Evolutionary conservation across 2,329 filamentous ascomycete species (phyloP), one percentile per base, ranked within the genome.

Genomic region (Penicillium sp.): DNA sequence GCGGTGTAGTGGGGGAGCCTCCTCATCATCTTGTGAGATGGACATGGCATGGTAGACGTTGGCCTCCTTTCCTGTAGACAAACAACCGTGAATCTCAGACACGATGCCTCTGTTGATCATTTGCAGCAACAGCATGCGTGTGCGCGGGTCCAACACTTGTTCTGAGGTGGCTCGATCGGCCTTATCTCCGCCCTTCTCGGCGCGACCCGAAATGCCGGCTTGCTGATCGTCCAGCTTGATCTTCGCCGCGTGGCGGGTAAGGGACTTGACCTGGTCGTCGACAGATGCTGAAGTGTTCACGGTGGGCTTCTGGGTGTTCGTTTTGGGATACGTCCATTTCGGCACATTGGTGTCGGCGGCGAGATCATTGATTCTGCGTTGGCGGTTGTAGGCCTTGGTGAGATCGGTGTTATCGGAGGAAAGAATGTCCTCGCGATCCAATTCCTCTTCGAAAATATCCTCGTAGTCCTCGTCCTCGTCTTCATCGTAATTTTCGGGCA

Each of bases 1-100:
- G 46, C 91, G 86, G 67, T 96, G 91, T 0, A 86, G 77, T 18
- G 81, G 76, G 2, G 71, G 65, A 16, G 75, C 73, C 38, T 79
- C 79, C 7, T 82, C 75, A 9, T 83, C 81, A 6, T 85, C 76
- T 5, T 79, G 74, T 2, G 82, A 79, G 1, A 85, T 79, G 3
- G 86, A 83, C 10, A 96, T 82, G 16, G 93, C 92, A 60, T 95
- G 91, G 76, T 99, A 99, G 24, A 99, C 94, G 72, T 99, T 99
- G 56, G 94, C 94, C 75, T 99, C 94, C 73, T 99, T 99, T 52
- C 94, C 94, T 0, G 94, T 99, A 57, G 91, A 96, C 64, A 99
- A 84, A 70, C 94, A 94, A 44, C 95, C 94, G 71, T 99, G 92
- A 48, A 99, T 88, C 74, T 97, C 92, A 54, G 88, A 90, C 47